These are phyloP conservation scores for Nectriaceae sp. DNA, from an alignment of 2,329 filamentous ascomycete genomes.

Conservation along the genomic window DNA sequence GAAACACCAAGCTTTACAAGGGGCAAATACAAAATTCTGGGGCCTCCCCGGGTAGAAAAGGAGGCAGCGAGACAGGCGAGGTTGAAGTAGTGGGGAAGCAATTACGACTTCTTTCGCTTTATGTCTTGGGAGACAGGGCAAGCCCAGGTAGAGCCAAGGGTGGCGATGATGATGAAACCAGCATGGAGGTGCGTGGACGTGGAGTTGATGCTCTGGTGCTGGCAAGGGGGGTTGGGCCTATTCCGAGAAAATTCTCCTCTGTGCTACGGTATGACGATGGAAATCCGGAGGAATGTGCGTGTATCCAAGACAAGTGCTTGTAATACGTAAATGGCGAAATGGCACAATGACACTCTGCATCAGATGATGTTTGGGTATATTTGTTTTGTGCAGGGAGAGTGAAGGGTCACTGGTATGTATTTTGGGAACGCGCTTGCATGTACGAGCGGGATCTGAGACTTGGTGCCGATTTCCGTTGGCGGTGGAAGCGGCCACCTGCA, in stretches of 20 bases:
- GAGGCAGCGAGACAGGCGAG: neutral
- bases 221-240: neutral
- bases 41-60: neutral
- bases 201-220: neutral
- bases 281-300: too few relatives aligned
- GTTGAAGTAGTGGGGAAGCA: neutral
- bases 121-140: neutral
- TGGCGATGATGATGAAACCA: constrained; percentile 5
- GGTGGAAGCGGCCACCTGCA: too few relatives aligned
- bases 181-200: neutral
- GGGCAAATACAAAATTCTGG: too few relatives aligned
- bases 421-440: neutral
- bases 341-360: too few relatives aligned
- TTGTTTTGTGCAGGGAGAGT: neutral
- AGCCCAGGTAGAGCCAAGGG: neutral
- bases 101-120: neutral
- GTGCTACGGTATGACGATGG: too few relatives aligned
- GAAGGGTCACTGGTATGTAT: neutral
- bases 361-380: neutral
- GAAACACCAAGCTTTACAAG: too few relatives aligned
- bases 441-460: neutral
- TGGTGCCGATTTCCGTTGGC: neutral
- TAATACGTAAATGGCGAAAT: too few relatives aligned
- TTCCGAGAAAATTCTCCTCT: neutral
- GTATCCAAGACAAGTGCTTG: too few relatives aligned